Evolutionary conservation across 176 grass and related monocot species (phyloP), one percentile per base, ranked within the genome.

Genomic region (Ensete ventricosum): DNA sequence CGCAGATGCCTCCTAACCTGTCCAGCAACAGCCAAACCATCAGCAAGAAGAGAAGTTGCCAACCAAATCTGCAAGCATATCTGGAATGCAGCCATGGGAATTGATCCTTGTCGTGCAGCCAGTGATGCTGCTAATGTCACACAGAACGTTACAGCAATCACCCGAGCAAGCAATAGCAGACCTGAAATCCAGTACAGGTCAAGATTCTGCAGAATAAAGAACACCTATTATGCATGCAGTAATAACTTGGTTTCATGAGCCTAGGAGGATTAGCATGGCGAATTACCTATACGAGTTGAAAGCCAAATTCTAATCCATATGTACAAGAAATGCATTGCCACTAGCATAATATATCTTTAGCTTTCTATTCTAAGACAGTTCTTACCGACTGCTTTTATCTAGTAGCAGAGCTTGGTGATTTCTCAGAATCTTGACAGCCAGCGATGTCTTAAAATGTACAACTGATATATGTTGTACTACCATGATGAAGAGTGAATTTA

Each of bases 11-110:
- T 48, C 16, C 58, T 77, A 23, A 96, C 93, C 85, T 96, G 93
- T 67, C 87, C 90, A n/a, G 93, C 87, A 84, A 96, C 88, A 84
- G 93, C 93, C 71, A 96, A 88, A 80, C 93, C 93, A 72, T 96
- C 93, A 8, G 93, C 85, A 50, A 96, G 87, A 81, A 96, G 93
- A 55, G 93, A 96, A 17, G 79, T 88, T 34, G 93, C 83, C 64
- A 96, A 67, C 93, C 93, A 96, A 60, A 90, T 85, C 65, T 96
- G 93, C 79, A 92, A 83, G 76, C 93, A 96, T 50, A 96, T 96
- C 67, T 96, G 89, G 70, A 96, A 96, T 67, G 87, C 93, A 77
- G 93, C 93, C 93, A 96, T 96, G 60, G 79, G 79, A 80, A 80
- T 82, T 72, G 93, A 78, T 53, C 93, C 93, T 55, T 80, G 79